Evolutionary conservation across 106 monocot species (phyloP).

Genomic region (Gastrodia elata): DNA sequence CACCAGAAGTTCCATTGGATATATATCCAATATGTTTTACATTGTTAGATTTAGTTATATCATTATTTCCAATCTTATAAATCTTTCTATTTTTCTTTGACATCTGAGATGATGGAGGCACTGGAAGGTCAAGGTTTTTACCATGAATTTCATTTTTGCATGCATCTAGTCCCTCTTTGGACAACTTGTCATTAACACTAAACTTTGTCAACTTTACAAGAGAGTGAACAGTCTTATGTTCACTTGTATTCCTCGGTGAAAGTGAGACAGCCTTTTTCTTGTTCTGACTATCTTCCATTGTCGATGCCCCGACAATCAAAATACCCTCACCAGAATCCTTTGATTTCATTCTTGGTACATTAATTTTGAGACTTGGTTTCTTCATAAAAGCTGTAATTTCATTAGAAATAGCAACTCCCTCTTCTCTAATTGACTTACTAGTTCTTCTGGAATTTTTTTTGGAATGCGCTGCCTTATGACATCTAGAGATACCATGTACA

Average conservation of each 20-base stretch:
- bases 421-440: constrained; percentile 27
- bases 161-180: constrained; percentile 18
- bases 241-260: constrained; percentile 18
- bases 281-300: constrained; percentile 7
- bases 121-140: constrained; percentile 19
- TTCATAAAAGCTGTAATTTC: constrained; percentile 13
- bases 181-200: constrained; percentile 15
- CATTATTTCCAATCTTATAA: constrained; percentile 21
- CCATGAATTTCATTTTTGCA: constrained; percentile 13
- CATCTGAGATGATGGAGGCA: constrained; percentile 21
- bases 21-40: constrained; percentile 21
- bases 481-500: constrained; percentile 15
- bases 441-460: constrained; percentile 15
- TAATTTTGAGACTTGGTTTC: constrained; percentile 18
- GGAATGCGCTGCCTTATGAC: constrained; percentile 19
- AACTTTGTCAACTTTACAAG: constrained; percentile 19
- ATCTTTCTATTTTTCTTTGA: constrained; percentile 40
- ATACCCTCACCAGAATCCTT: constrained; percentile 17
- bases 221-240: constrained; percentile 19
- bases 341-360: constrained; percentile 35
- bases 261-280: constrained; percentile 18
- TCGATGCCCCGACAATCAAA: constrained; percentile 10
- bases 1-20: constrained; percentile 20
- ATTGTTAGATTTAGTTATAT: constrained; percentile 30
- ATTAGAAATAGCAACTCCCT: constrained; percentile 20